phyloP scores from a whole-genome alignment of 2,329 filamentous ascomycete species.

The Fusarium circinatum region DNA sequence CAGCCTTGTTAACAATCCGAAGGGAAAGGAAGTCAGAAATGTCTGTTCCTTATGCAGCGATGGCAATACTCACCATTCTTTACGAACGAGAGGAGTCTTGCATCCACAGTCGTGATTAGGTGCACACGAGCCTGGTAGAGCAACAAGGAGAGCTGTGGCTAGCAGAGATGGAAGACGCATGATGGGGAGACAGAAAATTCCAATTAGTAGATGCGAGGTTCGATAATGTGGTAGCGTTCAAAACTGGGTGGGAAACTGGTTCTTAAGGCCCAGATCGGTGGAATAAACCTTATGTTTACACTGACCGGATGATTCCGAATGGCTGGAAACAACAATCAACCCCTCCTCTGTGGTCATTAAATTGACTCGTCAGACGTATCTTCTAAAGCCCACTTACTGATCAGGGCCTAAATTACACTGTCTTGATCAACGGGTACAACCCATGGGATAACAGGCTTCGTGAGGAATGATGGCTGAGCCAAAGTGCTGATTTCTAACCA shows the following conservation, averaged over 20 bases:
- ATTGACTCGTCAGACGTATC: not conserved
- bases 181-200: accelerated
- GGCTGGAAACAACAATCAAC: not conserved
- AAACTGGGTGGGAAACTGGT: not conserved
- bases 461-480: not conserved
- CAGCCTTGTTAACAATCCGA: accelerated
- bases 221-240: accelerated
- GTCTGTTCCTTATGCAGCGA: accelerated
- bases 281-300: not conserved
- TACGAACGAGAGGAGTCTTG: not conserved
- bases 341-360: too few species aligned
- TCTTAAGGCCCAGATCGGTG: not conserved
- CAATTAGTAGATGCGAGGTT: accelerated
- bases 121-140: accelerated
- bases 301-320: accelerated
- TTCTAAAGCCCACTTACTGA: accelerated
- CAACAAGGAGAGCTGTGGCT: not conserved
- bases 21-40: accelerated
- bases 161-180: not conserved
- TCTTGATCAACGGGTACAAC: accelerated
- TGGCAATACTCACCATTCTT: not conserved
- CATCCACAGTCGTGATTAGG: not conserved
- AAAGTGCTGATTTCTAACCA: not conserved
- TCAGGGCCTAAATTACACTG: not conserved
- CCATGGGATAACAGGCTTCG: too few species aligned